Evolutionary conservation across 139 green algal species (phyloP).

Genomic region (Asterochloris erici): DNA sequence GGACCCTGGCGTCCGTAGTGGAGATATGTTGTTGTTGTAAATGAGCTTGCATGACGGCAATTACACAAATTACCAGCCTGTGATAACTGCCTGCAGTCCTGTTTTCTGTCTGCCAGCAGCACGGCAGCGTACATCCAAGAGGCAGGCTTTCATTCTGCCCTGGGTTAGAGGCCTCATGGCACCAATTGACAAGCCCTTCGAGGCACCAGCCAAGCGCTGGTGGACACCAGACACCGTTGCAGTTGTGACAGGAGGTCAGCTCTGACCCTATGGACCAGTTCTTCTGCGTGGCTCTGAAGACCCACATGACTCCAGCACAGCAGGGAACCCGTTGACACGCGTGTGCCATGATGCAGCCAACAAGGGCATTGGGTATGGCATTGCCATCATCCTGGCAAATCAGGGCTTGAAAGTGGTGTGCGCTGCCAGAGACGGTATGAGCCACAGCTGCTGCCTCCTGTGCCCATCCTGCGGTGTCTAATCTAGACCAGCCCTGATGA

Average conservation of each 20-base stretch:
- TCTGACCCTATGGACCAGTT: not conserved
- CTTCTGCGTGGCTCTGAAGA: not conserved
- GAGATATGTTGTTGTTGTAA: no score
- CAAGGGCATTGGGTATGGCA: conserved; percentile 66
- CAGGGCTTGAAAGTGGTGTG: conserved; percentile 47
- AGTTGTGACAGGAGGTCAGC: conserved; percentile 46
- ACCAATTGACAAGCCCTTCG: not conserved
- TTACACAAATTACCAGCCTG: no score
- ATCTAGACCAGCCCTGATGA: not conserved
- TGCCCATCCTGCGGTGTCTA: not conserved
- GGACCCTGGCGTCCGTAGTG: no score
- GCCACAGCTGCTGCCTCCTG: not conserved
- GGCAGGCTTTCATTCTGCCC: no score
- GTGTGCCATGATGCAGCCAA: conserved; percentile 33
- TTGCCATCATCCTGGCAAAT: conserved; percentile 42
- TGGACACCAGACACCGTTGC: conserved; percentile 32
- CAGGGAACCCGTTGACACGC: not conserved
- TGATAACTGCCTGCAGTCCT: no score
- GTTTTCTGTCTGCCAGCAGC: no score
- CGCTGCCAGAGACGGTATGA: conserved; percentile 35
- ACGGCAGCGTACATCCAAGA: no score
- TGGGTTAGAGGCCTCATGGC: no score
- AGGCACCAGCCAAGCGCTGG: conserved; percentile 1
- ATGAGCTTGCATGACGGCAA: no score
- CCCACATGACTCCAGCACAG: not conserved